phyloP scores from a whole-genome alignment of 2,329 filamentous ascomycete species.

The Fusarium sp. region DNA sequence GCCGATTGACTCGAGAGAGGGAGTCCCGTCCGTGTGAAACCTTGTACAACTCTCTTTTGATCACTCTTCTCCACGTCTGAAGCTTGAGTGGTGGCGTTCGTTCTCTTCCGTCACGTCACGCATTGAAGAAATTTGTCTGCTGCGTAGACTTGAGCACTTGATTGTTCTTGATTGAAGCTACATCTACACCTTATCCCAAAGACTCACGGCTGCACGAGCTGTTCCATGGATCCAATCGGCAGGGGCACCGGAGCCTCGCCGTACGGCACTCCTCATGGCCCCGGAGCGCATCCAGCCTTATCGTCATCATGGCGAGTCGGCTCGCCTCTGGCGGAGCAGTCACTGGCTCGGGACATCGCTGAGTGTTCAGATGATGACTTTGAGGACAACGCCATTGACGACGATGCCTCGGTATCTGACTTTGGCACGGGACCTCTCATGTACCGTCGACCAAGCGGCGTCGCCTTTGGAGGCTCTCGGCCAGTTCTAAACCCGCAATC shows the following conservation, averaged over 20 bases:
- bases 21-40: conserved; percentile 21
- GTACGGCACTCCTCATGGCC: conserved; percentile 36
- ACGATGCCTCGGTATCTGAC: conserved; percentile 49
- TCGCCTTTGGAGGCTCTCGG: conserved; percentile 78
- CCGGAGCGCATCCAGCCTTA: conserved; percentile 36
- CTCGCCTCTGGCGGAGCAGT: conserved; percentile 75
- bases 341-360: conserved; percentile 75
- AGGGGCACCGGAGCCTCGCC: conserved; percentile 37
- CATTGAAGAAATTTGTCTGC: conserved; percentile 22
- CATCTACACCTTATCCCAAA: conserved; percentile 11
- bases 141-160: conserved; percentile 16
- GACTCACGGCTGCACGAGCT: conserved; percentile 1
- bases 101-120: conserved; percentile 15
- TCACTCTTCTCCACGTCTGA: conserved; percentile 20
- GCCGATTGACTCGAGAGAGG: conserved; percentile 5
- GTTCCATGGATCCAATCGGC: conserved; percentile 33
- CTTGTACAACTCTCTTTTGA: conserved; percentile 23
- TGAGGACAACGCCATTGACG: conserved; percentile 47
- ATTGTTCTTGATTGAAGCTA: conserved; percentile 14
- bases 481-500: conserved; percentile 74
- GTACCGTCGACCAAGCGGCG: conserved; percentile 83
- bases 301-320: conserved; percentile 66
- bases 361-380: conserved; percentile 71
- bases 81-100: conserved; percentile 11
- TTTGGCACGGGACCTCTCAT: conserved; percentile 60